These are phyloP conservation scores for Malassezia sp. DNA, from an alignment of 1,284 basidiomycete genomes.

Conservation along the genomic window DNA sequence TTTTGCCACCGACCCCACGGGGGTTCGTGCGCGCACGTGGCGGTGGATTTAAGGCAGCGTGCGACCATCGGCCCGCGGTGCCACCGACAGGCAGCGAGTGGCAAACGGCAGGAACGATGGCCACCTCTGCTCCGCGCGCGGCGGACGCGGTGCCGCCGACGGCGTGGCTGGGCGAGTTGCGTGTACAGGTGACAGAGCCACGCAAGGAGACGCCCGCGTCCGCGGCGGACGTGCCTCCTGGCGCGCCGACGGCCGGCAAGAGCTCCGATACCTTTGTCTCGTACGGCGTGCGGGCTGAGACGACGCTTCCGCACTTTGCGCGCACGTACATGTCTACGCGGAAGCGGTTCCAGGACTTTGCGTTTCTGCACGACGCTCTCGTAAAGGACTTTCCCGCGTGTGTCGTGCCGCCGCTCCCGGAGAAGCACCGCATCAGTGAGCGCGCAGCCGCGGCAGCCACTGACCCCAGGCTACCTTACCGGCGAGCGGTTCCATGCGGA, in stretches of 20 bases:
- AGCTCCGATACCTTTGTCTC: conserved; percentile 74
- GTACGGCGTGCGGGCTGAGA: conserved; percentile 82
- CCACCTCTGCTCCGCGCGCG: background rate
- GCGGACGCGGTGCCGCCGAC: background rate
- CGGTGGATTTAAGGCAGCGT: too few relatives aligned
- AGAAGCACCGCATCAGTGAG: conserved; percentile 74
- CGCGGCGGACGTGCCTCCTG: conserved; percentile 46
- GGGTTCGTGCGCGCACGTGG: too few relatives aligned
- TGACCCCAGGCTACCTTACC: conserved; percentile 61
- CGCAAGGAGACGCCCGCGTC: conserved; percentile 76
- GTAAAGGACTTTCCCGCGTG: conserved; percentile 87
- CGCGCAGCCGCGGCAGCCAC: background rate
- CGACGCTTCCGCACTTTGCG: conserved; percentile 63
- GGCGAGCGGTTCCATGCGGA: conserved; percentile 92
- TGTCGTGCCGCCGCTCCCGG: conserved; percentile 86
- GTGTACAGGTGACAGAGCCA: conserved; percentile 73
- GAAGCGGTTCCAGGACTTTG: conserved; percentile 91
- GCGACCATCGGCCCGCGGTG: too few relatives aligned
- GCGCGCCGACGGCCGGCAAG: conserved; percentile 40
- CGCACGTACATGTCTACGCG: conserved; percentile 58
- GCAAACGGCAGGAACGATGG: too few relatives aligned
- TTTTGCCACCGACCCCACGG: too few relatives aligned
- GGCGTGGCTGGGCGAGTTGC: conserved; percentile 37
- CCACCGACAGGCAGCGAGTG: too few relatives aligned
- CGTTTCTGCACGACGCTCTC: conserved; percentile 79